Base-by-base conservation (phyloP, 1,284 basidiomycete genomes). In the Cystobasidiaceae sp. region DNA sequence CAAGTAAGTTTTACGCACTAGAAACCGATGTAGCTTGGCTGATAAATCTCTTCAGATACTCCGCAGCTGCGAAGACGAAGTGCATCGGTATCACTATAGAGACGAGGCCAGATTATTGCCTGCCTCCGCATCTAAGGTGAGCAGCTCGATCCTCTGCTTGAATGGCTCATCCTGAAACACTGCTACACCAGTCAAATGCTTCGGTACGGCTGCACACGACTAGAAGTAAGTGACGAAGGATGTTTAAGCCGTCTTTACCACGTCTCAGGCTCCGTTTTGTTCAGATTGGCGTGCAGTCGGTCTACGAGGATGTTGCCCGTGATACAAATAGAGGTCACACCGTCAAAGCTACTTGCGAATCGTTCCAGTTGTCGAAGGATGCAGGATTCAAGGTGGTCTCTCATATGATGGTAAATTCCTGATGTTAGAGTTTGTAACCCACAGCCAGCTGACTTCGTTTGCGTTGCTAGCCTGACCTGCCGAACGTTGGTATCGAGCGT, bases 11-110 rank as follows among this genome's bases (percentile, higher is more conserved):
- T 45, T 56, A 39, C 25, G 30, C 15, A 7, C 11, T 49, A 17
- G 41, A 28, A 5, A 6, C 23, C 34, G 19, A 48, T 25, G 23
- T 9, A n/a, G 7, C 28, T 52, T 17, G n/a, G 49, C 39, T 46
- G n/a, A n/a, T n/a, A n/a, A n/a, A n/a, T n/a, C 30, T 27, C 27
- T 33, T 4, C 71, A 89, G 88, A 66, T 97, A 91, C 75, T 96
- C 93, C 4, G 94, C 97, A 76, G 88, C 92, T 76, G 91, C 92
- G 74, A 93, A 94, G 80, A 94, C 93, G 46, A 99, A 98, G 78
- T 96, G 93, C 25, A 97, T 97, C 62, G 96, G 96, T 4, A 98
- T 99, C 74, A 99, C 96, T 2, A 98, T 99, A 71, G 96, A 99
- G 79, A 99, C 96, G 3, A 82, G 96, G 41, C 96, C 96, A 30